These are phyloP conservation scores for Furcasterigmium furcatum DNA, from an alignment of 2,329 filamentous ascomycete species.

Conservation along the genomic window DNA sequence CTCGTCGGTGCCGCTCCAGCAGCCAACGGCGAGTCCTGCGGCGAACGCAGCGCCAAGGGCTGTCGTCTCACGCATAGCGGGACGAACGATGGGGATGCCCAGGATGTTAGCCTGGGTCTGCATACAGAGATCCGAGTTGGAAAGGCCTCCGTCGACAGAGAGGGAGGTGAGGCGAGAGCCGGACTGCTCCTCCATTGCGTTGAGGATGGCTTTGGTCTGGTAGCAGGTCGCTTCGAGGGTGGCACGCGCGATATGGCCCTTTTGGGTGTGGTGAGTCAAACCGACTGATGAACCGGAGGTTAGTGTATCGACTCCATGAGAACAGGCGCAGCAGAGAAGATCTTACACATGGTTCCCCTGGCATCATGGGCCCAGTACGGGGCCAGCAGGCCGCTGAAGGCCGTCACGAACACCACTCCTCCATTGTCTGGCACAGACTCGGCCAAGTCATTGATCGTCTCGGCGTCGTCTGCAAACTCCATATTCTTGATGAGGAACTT, in stretches of 20 bases:
- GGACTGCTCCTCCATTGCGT: slow-evolving; percentile 87
- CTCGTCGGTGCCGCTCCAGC: slow-evolving; percentile 59
- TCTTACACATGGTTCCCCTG: slow-evolving; percentile 77
- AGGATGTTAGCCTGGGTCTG: slow-evolving; percentile 86
- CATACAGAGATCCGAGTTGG: slow-evolving; percentile 86
- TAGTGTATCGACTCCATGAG: too few relatives aligned
- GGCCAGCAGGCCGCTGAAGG: slow-evolving; percentile 86
- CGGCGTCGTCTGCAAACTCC: slow-evolving; percentile 51
- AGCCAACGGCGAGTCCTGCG: slow-evolving; percentile 76
- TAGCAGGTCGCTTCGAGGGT: slow-evolving; percentile 90
- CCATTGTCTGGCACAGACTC: slow-evolving; percentile 66
- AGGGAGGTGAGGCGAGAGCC: slow-evolving; percentile 71
- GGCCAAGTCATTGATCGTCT: slow-evolving; percentile 48
- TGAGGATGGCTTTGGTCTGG: slow-evolving; percentile 87
- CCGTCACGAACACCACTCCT: slow-evolving; percentile 83
- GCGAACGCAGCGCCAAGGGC: slow-evolving; percentile 86
- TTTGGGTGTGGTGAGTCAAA: slow-evolving; percentile 80
- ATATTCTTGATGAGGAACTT: slow-evolving; percentile 70
- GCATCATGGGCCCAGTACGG: slow-evolving; percentile 96
- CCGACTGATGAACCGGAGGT: too few relatives aligned
- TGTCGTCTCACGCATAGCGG: slow-evolving; percentile 87
- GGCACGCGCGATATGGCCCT: slow-evolving; percentile 82
- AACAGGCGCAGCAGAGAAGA: too few relatives aligned
- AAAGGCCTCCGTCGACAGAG: slow-evolving; percentile 86
- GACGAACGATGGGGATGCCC: slow-evolving; percentile 77